Evolutionary conservation across 306 rosid genomes (phyloP), one percentile per base, ranked within the genome.

Genomic region (Malus orientalis): DNA sequence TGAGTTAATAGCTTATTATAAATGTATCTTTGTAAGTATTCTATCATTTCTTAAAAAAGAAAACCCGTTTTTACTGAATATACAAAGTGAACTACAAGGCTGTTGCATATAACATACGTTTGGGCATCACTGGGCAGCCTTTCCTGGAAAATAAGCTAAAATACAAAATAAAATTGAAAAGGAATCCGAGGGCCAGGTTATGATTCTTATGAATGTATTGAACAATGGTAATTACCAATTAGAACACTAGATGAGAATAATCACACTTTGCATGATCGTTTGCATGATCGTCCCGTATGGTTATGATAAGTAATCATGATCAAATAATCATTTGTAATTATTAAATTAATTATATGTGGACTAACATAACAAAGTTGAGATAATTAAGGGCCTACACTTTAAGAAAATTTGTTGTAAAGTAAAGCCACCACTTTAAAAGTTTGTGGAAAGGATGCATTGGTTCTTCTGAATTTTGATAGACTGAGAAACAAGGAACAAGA

Each of bases 341-440:
- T 4, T 58, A 67, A 49, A 44, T 8, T 27, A 66, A 42, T 29
- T 36, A 76, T 44, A 49, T 49, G 72, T 29, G 29, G 73, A 36
- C 19, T 25, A 78, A 70, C 51, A 70, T 71, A 68, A 69, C 27
- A 32, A 42, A 82, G 76, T 23, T 74, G 45, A 78, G 40, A 62
- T 2, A 47, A 49, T 49, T 30, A 58, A 69, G 67, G 82, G 59
- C 64, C 76, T 78, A 61, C 79, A 47, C 20, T 69, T 74, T 74
- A 61, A 49, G 82, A 82, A 75, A 72, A 77, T 60, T 77, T 73
- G 81, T 8, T 82, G 59, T 38, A 73, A 81, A 77, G 64, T 74
- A 75, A 83, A 79, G 81, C 70, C 65, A 74, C 61, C 20, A 12
- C 58, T 30, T 29, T 1, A 61, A 77, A 83, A 84, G 73, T 57